phyloP scores from a whole-genome alignment of 2,329 filamentous ascomycete genomes.

The Tolypocladium ophioglossoides region DNA sequence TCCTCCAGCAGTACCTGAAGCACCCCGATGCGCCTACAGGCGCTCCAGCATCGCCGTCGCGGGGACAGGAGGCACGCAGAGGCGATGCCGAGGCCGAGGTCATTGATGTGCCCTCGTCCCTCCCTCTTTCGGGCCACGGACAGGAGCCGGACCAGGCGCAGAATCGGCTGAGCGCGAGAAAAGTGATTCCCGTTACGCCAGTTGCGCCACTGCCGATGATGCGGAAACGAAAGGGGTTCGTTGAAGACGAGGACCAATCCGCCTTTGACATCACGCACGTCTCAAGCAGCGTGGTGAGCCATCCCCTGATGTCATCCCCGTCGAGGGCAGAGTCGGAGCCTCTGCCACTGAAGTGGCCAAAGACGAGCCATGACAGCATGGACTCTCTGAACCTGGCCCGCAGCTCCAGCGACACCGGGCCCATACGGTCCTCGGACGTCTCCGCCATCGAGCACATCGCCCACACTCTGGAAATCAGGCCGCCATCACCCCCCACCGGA shows the following conservation, averaged over 20 bases:
- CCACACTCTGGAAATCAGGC: slow-evolving; percentile 36
- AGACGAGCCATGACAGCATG: slow-evolving; percentile 5
- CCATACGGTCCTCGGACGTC: slow-evolving; percentile 5
- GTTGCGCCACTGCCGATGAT: background rate
- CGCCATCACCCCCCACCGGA: slow-evolving; percentile 43
- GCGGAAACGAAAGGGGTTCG: slow-evolving; percentile 1
- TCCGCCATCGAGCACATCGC: slow-evolving; percentile 10
- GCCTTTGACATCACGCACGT: slow-evolving; percentile 20
- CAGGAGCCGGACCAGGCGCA: slow-evolving; percentile 1
- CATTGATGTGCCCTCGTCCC: slow-evolving; percentile 14
- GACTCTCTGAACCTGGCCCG: slow-evolving; percentile 9
- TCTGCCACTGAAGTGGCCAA: slow-evolving; percentile 16
- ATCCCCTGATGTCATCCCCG: slow-evolving; percentile 6
- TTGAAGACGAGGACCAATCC: background rate
- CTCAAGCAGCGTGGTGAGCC: slow-evolving; percentile 17
- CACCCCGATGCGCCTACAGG: slow-evolving; percentile 12
- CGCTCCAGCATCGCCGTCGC: slow-evolving; percentile 10
- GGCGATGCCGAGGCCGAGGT: background rate
- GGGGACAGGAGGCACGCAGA: background rate
- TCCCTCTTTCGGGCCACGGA: slow-evolving; percentile 8
- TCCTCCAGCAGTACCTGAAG: slow-evolving; percentile 39
- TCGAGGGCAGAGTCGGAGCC: slow-evolving; percentile 20
- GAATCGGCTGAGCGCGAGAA: background rate
- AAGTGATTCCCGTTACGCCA: slow-evolving; percentile 16
- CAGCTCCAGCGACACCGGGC: slow-evolving; percentile 20